A percentile compares a stretch with the other conserved stretches of the same genome.
phyloP scores from a whole-genome alignment of 2,329 filamentous ascomycete species.

The Trichoderma koningiopsis region DNA sequence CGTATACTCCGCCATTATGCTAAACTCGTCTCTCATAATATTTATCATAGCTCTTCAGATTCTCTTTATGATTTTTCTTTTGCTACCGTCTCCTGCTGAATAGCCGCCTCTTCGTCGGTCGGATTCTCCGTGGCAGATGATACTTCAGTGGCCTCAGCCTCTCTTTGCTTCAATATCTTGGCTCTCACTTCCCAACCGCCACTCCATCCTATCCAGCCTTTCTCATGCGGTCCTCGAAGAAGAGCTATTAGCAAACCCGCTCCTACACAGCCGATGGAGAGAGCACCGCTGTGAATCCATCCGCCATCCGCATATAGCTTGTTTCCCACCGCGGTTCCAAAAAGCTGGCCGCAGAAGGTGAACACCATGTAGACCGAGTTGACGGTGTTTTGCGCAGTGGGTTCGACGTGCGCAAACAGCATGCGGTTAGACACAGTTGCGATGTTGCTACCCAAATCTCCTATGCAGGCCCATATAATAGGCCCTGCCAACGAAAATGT shows the following conservation, averaged over 20 bases:
- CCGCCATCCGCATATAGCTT: slow-evolving; percentile 54
- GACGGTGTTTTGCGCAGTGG: slow-evolving; percentile 71
- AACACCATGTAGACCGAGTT: slow-evolving; percentile 83
- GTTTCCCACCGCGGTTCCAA: slow-evolving; percentile 64
- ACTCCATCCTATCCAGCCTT: slow-evolving; percentile 39
- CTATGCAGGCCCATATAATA: slow-evolving; percentile 68
- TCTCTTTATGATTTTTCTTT: slow-evolving; percentile 4
- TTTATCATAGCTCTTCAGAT: not conserved
- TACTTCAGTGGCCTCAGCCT: not conserved
- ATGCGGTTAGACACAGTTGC: slow-evolving; percentile 73
- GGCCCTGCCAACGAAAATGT: slow-evolving; percentile 68
- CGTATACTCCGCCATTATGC: not conserved
- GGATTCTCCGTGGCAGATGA: slow-evolving; percentile 8
- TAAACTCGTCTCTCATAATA: not conserved
- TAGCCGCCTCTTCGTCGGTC: slow-evolving; percentile 6
- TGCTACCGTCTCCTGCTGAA: not conserved
- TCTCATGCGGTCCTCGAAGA: slow-evolving; percentile 36
- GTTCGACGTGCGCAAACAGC: slow-evolving; percentile 70
- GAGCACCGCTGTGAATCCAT: slow-evolving; percentile 51
- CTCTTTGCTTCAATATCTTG: not conserved
- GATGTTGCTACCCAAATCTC: slow-evolving; percentile 73
- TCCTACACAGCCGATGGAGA: slow-evolving; percentile 35
- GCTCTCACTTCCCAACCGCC: slow-evolving; percentile 33
- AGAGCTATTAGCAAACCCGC: slow-evolving; percentile 36
- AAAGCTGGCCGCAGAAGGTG: slow-evolving; percentile 74